Conservation (phyloP, 345 rosid species). For the Camelina laxa region DNA sequence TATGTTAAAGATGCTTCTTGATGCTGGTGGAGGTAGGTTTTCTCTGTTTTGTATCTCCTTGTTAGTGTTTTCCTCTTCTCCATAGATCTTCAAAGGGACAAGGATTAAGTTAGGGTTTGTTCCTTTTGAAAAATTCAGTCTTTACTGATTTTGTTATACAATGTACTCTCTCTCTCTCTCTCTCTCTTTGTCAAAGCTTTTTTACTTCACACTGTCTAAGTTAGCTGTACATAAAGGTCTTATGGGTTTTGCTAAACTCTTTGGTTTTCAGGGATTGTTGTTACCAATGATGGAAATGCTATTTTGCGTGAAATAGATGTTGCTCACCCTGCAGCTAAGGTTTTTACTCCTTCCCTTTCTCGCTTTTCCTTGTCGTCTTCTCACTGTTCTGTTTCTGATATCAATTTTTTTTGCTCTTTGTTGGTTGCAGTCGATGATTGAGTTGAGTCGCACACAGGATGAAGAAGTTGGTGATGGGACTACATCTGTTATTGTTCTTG, state of each 20-base stretch:
- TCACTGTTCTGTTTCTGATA: neutral
- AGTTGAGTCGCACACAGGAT: constrained; percentile 92
- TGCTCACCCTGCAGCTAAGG: constrained; percentile 99
- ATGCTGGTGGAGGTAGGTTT: constrained; percentile 76
- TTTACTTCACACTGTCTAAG: neutral
- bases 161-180: neutral
- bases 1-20: constrained; percentile 97
- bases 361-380: neutral
- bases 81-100: constrained; percentile 14
- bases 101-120: constrained; percentile 10
- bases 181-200: neutral
- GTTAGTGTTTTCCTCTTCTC: constrained; percentile 5
- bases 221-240: constrained; percentile 11
- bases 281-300: constrained; percentile 97
- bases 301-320: constrained; percentile 88
- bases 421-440: constrained; percentile 85
- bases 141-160: neutral
- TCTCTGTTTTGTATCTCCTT: neutral
- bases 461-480: constrained; percentile 99
- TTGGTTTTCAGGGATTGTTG: constrained; percentile 70
- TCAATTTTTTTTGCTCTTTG: constrained; percentile 1
- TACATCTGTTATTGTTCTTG: constrained; percentile 93
- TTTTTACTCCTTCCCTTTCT: constrained; percentile 19
- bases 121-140: constrained; percentile 3
- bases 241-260: constrained; percentile 10